These are phyloP conservation scores for Trichoderma breve DNA, from an alignment of 2,329 filamentous ascomycete genomes.

Conservation along the genomic window DNA sequence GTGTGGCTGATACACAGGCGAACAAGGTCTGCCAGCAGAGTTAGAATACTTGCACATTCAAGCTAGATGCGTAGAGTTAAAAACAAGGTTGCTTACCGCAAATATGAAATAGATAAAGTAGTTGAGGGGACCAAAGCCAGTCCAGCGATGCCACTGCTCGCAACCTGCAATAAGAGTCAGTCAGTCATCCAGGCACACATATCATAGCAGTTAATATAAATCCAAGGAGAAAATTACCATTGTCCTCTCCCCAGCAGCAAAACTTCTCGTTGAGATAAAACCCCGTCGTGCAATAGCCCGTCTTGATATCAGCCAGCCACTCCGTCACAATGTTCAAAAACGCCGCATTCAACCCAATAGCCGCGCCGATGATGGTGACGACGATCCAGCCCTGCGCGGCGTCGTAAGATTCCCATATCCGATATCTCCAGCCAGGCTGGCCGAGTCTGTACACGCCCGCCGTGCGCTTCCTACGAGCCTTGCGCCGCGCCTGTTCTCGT, in stretches of 20 bases:
- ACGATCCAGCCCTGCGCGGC: conserved; percentile 98
- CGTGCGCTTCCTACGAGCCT: conserved; percentile 69
- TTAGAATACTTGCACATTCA: conserved; percentile 13
- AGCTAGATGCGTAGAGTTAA: background rate
- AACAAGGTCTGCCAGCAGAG: conserved; percentile 61
- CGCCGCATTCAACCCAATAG: conserved; percentile 90
- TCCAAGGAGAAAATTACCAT: conserved; percentile 52
- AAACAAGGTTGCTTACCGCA: conserved; percentile 53
- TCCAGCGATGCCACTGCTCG: conserved; percentile 86
- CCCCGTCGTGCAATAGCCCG: conserved; percentile 90
- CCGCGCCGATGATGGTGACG: conserved; percentile 86
- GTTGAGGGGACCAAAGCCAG: conserved; percentile 71
- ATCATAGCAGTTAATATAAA: no score
- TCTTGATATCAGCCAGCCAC: conserved; percentile 93
- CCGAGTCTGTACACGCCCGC: conserved; percentile 70
- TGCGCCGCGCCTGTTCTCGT: conserved; percentile 80
- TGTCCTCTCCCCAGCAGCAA: conserved; percentile 95
- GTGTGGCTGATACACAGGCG: conserved; percentile 73
- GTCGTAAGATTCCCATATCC: conserved; percentile 83
- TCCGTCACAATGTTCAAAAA: conserved; percentile 94
- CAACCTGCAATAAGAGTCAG: conserved; percentile 58
- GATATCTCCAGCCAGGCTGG: conserved; percentile 73
- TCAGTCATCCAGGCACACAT: background rate
- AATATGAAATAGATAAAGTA: conserved; percentile 87
- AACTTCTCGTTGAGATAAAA: conserved; percentile 98